Evolutionary conservation across 192 early-diverging fungal genomes (phyloP), one percentile per base, ranked within the genome.

Genomic region (Linnemannia exigua): DNA sequence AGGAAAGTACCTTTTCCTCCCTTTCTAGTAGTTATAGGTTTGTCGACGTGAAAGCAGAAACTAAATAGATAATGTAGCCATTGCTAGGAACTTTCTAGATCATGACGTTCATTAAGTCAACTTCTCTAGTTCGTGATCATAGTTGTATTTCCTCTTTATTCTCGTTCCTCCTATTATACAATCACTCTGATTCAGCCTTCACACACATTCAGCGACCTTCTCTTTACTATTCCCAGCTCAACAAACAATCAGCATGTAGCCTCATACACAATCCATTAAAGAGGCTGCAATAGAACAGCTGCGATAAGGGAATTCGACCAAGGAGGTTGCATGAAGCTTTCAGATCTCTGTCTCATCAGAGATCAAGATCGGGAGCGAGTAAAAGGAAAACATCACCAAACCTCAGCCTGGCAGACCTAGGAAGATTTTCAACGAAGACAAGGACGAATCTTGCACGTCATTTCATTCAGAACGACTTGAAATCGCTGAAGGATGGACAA

Each of bases 361-460:
- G 7, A 37, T 31, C 38, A 73, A 4, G 5, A 73, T 74, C 63
- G 50, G 79, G 51, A 75, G 71, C 2, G 19, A 52, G 17, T 31
- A 47, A 25, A n/a, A 70, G 68, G 75, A 72, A 46, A 82, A 76
- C 44, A 68, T 82, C 41, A 75, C 80, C 35, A 0, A 15, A 1
- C 75, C 75, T 66, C 33, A 51, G n/a, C 3, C 44, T 0, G 69
- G 70, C 25, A 54, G 75, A 63, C 75, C 70, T 31, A 25, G 47
- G 15, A 77, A 38, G 58, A 31, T 61, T 25, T 61, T 1, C n/a
- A 28, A 61, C 3, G 12, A 31, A 14, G 31, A 73, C 80, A 33
- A 68, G 48, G n/a, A 41, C 2, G 37, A 3, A 41, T 6, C 25
- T 77, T 48, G 52, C 75, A 19, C 70, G 75, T 19, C 7, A 73